phyloP scores from a whole-genome alignment of 306 rosid genomes.

The Notholithocarpus densiflorus region DNA sequence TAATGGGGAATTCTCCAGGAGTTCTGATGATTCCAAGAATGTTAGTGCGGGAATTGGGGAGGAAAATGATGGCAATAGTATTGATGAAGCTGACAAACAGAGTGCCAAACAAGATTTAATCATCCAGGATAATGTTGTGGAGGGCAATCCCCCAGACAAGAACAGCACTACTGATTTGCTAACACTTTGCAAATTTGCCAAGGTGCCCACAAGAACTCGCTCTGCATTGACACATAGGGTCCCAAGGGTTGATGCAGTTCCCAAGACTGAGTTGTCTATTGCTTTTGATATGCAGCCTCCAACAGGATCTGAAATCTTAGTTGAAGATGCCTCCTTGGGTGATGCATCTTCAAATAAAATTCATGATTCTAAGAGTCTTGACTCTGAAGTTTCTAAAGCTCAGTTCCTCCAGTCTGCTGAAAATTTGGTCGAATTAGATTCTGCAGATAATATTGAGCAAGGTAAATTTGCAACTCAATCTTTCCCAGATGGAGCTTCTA shows the following conservation, averaged over 20 bases:
- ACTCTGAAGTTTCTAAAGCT: constrained; percentile 35
- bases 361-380: constrained; percentile 35
- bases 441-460: constrained; percentile 38
- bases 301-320: constrained; percentile 29
- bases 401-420: constrained; percentile 38
- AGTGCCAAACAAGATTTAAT: constrained; percentile 40
- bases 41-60: constrained; percentile 32
- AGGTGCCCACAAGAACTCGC: constrained; percentile 83
- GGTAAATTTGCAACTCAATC: constrained; percentile 38
- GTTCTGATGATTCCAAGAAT: constrained; percentile 34
- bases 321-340: constrained; percentile 40
- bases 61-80: constrained; percentile 34
- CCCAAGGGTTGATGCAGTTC: constrained; percentile 42
- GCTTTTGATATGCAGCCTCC: constrained; percentile 23
- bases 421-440: constrained; percentile 37
- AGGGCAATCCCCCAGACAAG: constrained; percentile 32
- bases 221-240: constrained; percentile 50
- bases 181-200: constrained; percentile 58
- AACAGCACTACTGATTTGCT: constrained; percentile 50
- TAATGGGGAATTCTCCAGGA: constrained; percentile 26
- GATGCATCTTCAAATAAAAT: constrained; percentile 32
- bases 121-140: constrained; percentile 33
- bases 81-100: constrained; percentile 43
- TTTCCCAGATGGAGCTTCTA: constrained; percentile 37
- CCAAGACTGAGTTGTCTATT: constrained; percentile 27